phyloP scores from a whole-genome alignment of 306 rosid genomes.

The Cotoneaster glaucophyllus region DNA sequence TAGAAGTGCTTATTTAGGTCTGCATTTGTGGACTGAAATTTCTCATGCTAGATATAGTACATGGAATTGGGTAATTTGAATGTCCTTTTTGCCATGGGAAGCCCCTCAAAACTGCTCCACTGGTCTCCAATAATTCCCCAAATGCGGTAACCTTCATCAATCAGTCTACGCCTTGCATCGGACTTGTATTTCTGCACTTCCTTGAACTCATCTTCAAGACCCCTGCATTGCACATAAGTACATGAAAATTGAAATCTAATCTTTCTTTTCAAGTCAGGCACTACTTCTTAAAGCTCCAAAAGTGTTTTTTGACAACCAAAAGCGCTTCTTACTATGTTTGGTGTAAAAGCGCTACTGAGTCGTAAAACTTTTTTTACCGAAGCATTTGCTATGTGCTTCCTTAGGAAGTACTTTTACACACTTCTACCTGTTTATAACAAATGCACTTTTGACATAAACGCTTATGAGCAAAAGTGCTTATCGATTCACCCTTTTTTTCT shows the following conservation, averaged over 20 bases:
- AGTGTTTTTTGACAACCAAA: no score
- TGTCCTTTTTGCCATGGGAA: slow-evolving; percentile 45
- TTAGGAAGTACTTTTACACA: neutral
- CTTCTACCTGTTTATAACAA: no score
- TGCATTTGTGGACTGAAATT: neutral
- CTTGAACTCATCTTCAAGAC: slow-evolving; percentile 48
- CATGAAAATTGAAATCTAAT: neutral
- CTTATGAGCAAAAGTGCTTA: neutral
- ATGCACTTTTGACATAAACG: neutral
- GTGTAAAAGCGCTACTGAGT: neutral
- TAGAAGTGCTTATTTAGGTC: no score
- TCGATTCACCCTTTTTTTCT: neutral
- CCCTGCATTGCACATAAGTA: slow-evolving; percentile 26
- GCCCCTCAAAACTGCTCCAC: slow-evolving; percentile 64
- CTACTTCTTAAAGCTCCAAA: neutral
- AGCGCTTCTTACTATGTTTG: neutral
- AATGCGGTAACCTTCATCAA: slow-evolving; percentile 50
- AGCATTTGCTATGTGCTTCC: neutral
- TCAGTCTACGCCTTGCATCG: slow-evolving; percentile 31
- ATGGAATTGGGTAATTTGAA: slow-evolving; percentile 66
- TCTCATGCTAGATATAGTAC: slow-evolving; percentile 30
- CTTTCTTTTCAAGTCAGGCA: neutral
- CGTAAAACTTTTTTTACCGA: no score
- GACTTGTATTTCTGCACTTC: slow-evolving; percentile 44
- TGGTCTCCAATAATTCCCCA: slow-evolving; percentile 64